Conservation (phyloP, 1,139 yeast species). For the Debaryomyces sp. region DNA sequence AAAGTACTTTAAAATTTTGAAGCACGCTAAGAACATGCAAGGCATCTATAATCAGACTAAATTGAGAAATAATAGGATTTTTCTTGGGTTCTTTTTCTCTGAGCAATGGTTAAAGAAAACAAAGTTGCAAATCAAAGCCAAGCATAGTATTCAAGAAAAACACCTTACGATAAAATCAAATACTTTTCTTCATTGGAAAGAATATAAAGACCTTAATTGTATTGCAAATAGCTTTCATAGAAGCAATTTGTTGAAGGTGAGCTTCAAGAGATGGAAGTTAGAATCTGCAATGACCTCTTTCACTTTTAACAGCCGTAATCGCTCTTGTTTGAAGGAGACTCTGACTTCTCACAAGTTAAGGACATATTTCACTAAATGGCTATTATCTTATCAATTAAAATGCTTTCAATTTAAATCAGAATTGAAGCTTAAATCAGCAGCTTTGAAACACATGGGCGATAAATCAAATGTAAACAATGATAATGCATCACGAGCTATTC, state of each 20-base stretch:
- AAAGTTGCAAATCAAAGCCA: constrained; percentile 10
- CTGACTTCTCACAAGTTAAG: background rate
- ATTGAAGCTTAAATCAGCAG: background rate
- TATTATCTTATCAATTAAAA: constrained; percentile 1
- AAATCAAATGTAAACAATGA: background rate
- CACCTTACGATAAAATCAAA: constrained; percentile 9
- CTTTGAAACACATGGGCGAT: background rate
- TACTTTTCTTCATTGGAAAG: constrained; percentile 20
- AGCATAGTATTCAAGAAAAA: constrained; percentile 2
- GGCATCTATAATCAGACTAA: constrained; percentile 11
- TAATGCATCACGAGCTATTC: background rate
- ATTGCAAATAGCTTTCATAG: constrained; percentile 16
- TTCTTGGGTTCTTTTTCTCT: constrained; percentile 17
- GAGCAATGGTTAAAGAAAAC: constrained; percentile 19
- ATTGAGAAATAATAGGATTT: constrained; percentile 8
- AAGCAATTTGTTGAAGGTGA: constrained; percentile 6
- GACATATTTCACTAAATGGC: background rate
- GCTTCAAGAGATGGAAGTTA: constrained; percentile 20
- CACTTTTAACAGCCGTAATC: background rate
- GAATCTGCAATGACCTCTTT: background rate
- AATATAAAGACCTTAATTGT: constrained; percentile 7
- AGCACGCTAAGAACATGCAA: constrained; percentile 9
- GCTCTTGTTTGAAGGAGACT: background rate
- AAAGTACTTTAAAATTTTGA: constrained; percentile 22
- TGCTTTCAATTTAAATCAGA: background rate